These are phyloP conservation scores for Trichoderma atrobrunneum DNA, from an alignment of 2,329 filamentous ascomycete species.

Conservation along the genomic window DNA sequence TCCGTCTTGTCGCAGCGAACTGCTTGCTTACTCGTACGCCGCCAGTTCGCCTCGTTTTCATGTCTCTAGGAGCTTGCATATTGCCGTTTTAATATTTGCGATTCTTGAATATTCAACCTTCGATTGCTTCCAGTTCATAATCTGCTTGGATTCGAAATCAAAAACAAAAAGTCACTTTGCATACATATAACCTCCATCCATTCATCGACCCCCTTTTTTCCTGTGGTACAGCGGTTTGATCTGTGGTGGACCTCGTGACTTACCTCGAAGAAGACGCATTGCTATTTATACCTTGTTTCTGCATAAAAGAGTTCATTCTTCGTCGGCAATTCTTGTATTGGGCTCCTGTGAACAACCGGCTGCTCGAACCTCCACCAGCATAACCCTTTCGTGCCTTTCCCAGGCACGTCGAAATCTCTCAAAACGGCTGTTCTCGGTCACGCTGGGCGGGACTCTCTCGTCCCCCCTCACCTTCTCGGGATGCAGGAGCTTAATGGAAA, in stretches of 20 bases:
- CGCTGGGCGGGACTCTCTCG: slow-evolving; percentile 75
- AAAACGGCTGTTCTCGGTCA: slow-evolving; percentile 82
- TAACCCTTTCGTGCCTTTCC: slow-evolving; percentile 45
- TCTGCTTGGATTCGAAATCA: slow-evolving; percentile 1
- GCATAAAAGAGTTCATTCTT: background rate
- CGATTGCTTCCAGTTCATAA: slow-evolving; percentile 5
- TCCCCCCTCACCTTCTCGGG: slow-evolving; percentile 81
- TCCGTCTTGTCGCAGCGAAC: slow-evolving; percentile 9
- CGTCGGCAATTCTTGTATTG: background rate
- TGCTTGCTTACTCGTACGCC: slow-evolving; percentile 12
- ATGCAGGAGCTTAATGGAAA: slow-evolving; percentile 84
- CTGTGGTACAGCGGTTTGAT: slow-evolving; percentile 3
- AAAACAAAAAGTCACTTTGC: slow-evolving; percentile 16
- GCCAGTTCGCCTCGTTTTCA: background rate
- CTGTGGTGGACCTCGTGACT: slow-evolving; percentile 1
- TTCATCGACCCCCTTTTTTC: background rate
- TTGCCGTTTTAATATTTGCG: slow-evolving; percentile 15
- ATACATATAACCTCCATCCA: slow-evolving; percentile 18
- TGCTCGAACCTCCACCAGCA: background rate
- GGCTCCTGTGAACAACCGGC: background rate
- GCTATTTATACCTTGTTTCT: background rate
- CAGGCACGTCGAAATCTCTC: slow-evolving; percentile 58
- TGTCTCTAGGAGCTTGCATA: slow-evolving; percentile 8
- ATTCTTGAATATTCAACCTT: background rate
- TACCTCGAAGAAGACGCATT: background rate